Conservation (phyloP, 768 basidiomycete genomes). For the Mycena floridula region DNA sequence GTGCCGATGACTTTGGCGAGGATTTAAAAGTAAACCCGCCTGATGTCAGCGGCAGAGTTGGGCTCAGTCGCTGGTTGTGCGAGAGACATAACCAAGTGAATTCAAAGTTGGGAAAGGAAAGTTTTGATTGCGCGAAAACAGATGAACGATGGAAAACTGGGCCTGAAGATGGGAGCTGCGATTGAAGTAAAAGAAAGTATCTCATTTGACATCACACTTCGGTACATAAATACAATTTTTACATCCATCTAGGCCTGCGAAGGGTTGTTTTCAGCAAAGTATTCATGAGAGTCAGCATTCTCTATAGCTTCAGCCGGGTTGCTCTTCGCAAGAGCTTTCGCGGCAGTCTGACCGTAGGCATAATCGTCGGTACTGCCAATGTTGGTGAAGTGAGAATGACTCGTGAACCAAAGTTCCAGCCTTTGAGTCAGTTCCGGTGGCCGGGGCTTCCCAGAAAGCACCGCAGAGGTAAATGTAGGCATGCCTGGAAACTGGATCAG, state of each 20-base stretch:
- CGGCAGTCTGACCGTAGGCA: conserved; percentile 23
- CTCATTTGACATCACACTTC: not conserved
- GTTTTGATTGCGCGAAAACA: conserved; percentile 76
- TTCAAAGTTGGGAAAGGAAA: conserved; percentile 72
- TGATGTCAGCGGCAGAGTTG: conserved; percentile 65
- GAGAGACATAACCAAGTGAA: conserved; percentile 93
- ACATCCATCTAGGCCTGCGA: not conserved
- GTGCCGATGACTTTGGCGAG: conserved; percentile 77
- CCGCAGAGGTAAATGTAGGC: conserved; percentile 4
- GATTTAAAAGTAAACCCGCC: conserved; percentile 64
- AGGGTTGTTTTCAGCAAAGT: conserved; percentile 34
- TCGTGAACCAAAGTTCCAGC: conserved; percentile 10
- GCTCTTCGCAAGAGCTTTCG: conserved; percentile 23
- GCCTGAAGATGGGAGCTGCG: conserved; percentile 81
- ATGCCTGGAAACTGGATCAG: conserved; percentile 7
- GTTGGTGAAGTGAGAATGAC: conserved; percentile 22
- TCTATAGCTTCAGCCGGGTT: conserved; percentile 22
- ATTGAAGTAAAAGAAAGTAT: conserved; percentile 33
- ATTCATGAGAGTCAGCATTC: conserved; percentile 31
- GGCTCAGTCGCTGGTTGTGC: conserved; percentile 83
- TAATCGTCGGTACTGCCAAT: conserved; percentile 24
- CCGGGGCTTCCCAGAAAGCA: conserved; percentile 8
- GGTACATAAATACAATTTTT: not conserved
- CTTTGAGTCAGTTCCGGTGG: conserved; percentile 8
- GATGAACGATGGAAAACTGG: conserved; percentile 94